Conservation (phyloP, 1,284 basidiomycete genomes). For the Sporisorium iseilematis-ciliati region DNA sequence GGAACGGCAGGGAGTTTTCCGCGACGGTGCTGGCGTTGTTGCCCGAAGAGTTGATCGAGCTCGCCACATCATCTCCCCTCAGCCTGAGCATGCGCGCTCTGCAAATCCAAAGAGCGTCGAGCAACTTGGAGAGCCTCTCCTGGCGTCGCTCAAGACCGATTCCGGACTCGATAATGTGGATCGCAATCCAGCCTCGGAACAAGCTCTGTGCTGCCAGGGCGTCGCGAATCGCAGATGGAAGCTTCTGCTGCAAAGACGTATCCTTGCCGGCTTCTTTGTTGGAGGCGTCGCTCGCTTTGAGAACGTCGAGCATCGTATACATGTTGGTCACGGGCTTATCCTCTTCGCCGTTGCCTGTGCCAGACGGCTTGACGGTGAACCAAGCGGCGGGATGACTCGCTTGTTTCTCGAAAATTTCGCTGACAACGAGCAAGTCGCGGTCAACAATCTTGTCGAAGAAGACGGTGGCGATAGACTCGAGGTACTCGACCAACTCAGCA, state of each 20-base stretch:
- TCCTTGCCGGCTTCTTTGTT: slow-evolving; percentile 11
- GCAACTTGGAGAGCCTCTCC: slow-evolving; percentile 56
- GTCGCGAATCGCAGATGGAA: slow-evolving; percentile 58
- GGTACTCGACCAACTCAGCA: slow-evolving; percentile 59
- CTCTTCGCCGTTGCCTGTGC: slow-evolving; percentile 33
- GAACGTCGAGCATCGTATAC: slow-evolving; percentile 60
- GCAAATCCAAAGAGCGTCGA: slow-evolving; percentile 65
- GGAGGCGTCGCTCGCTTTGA: slow-evolving; percentile 21
- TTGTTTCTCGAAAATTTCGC: slow-evolving; percentile 60
- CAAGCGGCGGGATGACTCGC: slow-evolving; percentile 53
- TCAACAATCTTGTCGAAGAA: slow-evolving; percentile 64
- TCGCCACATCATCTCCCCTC: slow-evolving; percentile 22
- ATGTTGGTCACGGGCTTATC: slow-evolving; percentile 59
- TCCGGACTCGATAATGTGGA: slow-evolving; percentile 62
- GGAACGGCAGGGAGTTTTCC: slow-evolving; percentile 46
- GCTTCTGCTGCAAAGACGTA: slow-evolving; percentile 41
- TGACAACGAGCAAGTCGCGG: slow-evolving; percentile 57
- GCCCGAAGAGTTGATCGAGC: slow-evolving; percentile 6
- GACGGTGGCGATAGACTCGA: slow-evolving; percentile 63
- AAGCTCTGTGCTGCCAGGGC: slow-evolving; percentile 61
- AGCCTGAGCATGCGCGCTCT: slow-evolving; percentile 59
- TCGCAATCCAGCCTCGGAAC: slow-evolving; percentile 63
- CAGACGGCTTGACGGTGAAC: slow-evolving; percentile 44
- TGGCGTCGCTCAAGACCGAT: slow-evolving; percentile 61
- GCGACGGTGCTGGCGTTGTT: slow-evolving; percentile 7